Conservation (phyloP, 805 yeast species). For the Ogataea paraovalis region DNA sequence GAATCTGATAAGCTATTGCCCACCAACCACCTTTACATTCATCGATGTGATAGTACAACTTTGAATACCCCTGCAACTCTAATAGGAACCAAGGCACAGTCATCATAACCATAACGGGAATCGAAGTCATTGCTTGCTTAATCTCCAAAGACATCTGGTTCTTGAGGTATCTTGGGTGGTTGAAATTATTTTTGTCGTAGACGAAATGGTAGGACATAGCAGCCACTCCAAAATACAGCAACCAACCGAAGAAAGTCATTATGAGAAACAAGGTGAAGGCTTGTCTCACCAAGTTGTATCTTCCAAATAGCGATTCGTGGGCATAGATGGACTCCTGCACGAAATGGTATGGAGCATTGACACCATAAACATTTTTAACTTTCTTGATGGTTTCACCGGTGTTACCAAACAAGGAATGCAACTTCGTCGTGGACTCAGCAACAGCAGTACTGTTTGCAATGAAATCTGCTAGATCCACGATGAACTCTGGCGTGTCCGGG, state of each 20-base stretch:
- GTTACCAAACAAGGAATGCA: constrained; percentile 28
- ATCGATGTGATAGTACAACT: constrained; percentile 62
- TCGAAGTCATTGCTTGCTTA: constrained; percentile 69
- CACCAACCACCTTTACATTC: constrained; percentile 66
- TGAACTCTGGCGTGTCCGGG: constrained; percentile 27
- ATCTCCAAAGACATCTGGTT: constrained; percentile 89
- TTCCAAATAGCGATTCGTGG: constrained; percentile 61
- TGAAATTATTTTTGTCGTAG: constrained; percentile 84
- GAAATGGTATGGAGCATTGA: constrained; percentile 44
- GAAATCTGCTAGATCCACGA: constrained; percentile 18
- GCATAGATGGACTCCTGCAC: constrained; percentile 56
- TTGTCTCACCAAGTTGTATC: constrained; percentile 75
- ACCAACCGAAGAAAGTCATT: constrained; percentile 81
- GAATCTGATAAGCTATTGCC: constrained; percentile 63
- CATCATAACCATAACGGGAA: constrained; percentile 82
- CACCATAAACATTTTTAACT: constrained; percentile 40
- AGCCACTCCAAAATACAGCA: constrained; percentile 74
- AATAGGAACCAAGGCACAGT: constrained; percentile 88
- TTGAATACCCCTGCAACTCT: constrained; percentile 82
- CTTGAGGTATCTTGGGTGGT: constrained; percentile 93
- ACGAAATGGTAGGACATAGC: constrained; percentile 70
- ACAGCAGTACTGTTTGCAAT: constrained; percentile 26
- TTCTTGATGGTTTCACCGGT: constrained; percentile 40
- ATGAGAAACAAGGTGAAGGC: constrained; percentile 58
- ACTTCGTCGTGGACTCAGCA: constrained; percentile 15